Evolutionary conservation across 176 grass and related monocot species (phyloP), one percentile per base, ranked within the genome.

Genomic region (Paspalum notatum): DNA sequence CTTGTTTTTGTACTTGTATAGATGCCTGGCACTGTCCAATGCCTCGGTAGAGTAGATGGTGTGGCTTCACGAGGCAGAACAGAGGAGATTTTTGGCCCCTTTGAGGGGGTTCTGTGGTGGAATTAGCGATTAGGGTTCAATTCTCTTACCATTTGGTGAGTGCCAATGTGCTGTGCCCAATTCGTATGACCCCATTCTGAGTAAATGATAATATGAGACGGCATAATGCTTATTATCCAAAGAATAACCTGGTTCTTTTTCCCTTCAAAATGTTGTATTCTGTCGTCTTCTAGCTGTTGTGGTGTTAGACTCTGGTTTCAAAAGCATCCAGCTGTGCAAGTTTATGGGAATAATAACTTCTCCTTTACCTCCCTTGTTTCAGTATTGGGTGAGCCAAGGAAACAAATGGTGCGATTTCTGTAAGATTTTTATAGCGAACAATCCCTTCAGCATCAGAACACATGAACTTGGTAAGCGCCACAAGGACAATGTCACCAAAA

Each of bases 341-440:
- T 12, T 81, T 14, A 11, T 1, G 21, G 49, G 60, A 57, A 54
- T 66, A 72, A 49, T 72, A 15, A 78, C 54, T 65, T 61, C 2
- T 76, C 47, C 3, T 66, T 76, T 81, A 25, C 27, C 14, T 50
- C 2, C 53, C 10, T 62, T 90, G 2, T 88, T 99, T 41, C 90
- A 99, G 96, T 99, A 99, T 18, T 99, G 96, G 96, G 96, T 99
- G 84, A 99, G 92, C 88, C 90, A 99, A 77, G 96, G 92, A 84
- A 99, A 93, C 77, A 99, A 99, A 91, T 95, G 92, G 96, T 99
- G 96, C 9, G 92, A 99, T 47, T 83, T 99, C 13, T 93, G 96
- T 76, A 93, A 99, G 78, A 99, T 95, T 53, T 99, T 84, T 66
- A 99, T 95, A 79, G 59, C 93, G 0, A 93, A 95, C 71, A 99